A percentile compares a stretch with the other conserved stretches of the same genome.
These are phyloP conservation scores for Pharnaceum exiguum DNA, from an alignment of 148 eudicot genomes.

Conservation along the genomic window DNA sequence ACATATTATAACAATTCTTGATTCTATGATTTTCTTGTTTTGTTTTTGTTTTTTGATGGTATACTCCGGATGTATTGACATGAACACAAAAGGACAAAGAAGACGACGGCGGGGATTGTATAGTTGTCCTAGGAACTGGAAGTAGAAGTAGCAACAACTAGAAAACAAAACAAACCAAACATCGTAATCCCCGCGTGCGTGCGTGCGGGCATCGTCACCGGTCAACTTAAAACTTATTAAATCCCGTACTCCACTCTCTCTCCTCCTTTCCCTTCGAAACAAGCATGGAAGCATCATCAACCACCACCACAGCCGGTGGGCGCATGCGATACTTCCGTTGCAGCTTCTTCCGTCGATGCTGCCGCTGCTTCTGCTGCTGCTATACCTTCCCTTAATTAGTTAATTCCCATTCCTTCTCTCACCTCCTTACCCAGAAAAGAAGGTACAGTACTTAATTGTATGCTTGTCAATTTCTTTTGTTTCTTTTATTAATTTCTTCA, in stretches of 20 bases:
- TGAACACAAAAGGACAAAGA: too few species aligned
- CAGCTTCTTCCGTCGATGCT: slow-evolving; percentile 21
- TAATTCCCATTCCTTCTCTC: slow-evolving; percentile 2
- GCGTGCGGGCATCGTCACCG: too few species aligned
- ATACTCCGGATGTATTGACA: too few species aligned
- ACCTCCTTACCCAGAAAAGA: background rate
- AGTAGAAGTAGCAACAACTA: background rate
- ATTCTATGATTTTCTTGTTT: too few species aligned
- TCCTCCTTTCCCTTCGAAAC: background rate
- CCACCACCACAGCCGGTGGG: slow-evolving; percentile 7
- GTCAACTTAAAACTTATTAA: too few species aligned
- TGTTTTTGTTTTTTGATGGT: too few species aligned
- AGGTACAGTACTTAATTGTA: background rate
- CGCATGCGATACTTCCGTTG: slow-evolving; percentile 16
- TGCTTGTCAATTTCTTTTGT: background rate
- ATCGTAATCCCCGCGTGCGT: background rate
- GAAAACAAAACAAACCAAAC: background rate
- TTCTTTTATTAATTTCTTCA: background rate
- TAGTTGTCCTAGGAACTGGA: too few species aligned
- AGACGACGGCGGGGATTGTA: too few species aligned
- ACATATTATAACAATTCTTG: too few species aligned
- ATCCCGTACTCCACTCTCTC: background rate
- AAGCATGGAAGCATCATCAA: slow-evolving; percentile 14
- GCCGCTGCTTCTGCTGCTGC: slow-evolving; percentile 32
- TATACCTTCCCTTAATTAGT: slow-evolving; percentile 25